Percentiles rank a stretch among this genome's conserved stretches.
These are phyloP conservation scores for Debaryomyces maramus DNA, from an alignment of 805 yeast genomes.

Conservation along the genomic window DNA sequence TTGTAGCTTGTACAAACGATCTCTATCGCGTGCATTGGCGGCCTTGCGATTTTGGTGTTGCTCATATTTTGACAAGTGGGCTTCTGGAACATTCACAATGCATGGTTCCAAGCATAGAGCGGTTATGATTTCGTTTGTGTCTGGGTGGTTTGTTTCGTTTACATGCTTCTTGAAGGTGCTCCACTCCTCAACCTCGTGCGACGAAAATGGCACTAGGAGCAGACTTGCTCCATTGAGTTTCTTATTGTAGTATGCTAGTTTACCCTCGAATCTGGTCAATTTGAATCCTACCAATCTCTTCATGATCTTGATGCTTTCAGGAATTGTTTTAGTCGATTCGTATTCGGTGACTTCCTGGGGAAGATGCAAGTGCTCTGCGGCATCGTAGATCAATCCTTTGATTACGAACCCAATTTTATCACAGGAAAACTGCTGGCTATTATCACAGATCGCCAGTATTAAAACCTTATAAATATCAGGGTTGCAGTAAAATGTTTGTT, in stretches of 20 bases:
- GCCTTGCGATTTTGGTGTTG: slow-evolving; percentile 1
- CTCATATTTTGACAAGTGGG: slow-evolving; percentile 3
- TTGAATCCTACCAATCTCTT: slow-evolving; percentile 12
- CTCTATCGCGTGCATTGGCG: slow-evolving; percentile 10
- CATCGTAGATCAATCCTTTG: slow-evolving; percentile 16
- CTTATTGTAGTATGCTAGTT: slow-evolving; percentile 10
- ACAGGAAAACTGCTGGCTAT: not conserved
- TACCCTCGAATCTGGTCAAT: slow-evolving; percentile 15
- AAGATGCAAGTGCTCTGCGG: slow-evolving; percentile 11
- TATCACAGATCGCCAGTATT: slow-evolving; percentile 1
- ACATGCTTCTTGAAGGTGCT: slow-evolving; percentile 6
- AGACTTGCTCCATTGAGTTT: not conserved
- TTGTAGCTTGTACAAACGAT: slow-evolving; percentile 9
- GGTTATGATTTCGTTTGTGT: not conserved
- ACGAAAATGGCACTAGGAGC: slow-evolving; percentile 5
- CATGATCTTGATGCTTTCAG: slow-evolving; percentile 19
- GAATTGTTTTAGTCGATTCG: slow-evolving; percentile 4
- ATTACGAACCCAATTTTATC: slow-evolving; percentile 9
- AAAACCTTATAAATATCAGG: slow-evolving; percentile 7
- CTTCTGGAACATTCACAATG: not conserved
- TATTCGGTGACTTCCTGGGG: slow-evolving; percentile 11
- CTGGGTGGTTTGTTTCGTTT: not conserved
- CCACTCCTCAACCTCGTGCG: slow-evolving; percentile 12
- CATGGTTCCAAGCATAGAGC: slow-evolving; percentile 10
- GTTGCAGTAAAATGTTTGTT: not conserved